phyloP scores from a whole-genome alignment of 306 rosid species.

The peach (Prunus persica) region DNA sequence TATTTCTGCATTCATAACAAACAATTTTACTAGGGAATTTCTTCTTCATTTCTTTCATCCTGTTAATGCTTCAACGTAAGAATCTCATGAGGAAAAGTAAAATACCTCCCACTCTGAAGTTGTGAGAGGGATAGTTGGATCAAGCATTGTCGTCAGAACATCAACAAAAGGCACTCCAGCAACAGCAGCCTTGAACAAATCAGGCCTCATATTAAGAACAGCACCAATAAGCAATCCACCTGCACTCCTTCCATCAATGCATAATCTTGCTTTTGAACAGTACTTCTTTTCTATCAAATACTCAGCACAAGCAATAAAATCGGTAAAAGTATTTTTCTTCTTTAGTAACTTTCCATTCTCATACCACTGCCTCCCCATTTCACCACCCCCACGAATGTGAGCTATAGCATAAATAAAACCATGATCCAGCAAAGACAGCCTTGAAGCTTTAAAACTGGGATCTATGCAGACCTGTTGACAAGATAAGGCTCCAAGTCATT shows the following conservation, averaged over 20 bases:
- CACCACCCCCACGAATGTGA: constrained; percentile 97
- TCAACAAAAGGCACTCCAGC: constrained; percentile 98
- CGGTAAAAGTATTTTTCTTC: constrained; percentile 88
- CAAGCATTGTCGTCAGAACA: constrained; percentile 94
- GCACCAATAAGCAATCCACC: constrained; percentile 96
- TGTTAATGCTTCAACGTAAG: neutral
- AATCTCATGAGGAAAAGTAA: constrained; percentile 1
- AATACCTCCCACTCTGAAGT: constrained; percentile 97
- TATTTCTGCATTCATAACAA: neutral
- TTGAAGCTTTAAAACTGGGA: constrained; percentile 71
- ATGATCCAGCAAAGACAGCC: constrained; percentile 83
- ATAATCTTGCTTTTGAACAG: constrained; percentile 66
- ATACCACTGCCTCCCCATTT: constrained; percentile 98
- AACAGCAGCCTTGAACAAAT: constrained; percentile 86
- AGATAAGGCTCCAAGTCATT: constrained; percentile 20
- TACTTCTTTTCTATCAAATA: constrained; percentile 71
- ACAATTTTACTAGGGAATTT: neutral
- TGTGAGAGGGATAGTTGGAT: constrained; percentile 94
- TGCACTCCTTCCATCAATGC: constrained; percentile 91
- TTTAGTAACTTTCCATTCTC: constrained; percentile 87
- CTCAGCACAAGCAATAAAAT: constrained; percentile 89
- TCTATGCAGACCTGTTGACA: constrained; percentile 62
- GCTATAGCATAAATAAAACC: constrained; percentile 89
- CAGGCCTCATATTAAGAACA: constrained; percentile 96
- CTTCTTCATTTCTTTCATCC: neutral